Evolutionary conservation across 1,284 basidiomycete genomes (phyloP), one percentile per base, ranked within the genome.

Genomic region (Leccinum pachyderme): DNA sequence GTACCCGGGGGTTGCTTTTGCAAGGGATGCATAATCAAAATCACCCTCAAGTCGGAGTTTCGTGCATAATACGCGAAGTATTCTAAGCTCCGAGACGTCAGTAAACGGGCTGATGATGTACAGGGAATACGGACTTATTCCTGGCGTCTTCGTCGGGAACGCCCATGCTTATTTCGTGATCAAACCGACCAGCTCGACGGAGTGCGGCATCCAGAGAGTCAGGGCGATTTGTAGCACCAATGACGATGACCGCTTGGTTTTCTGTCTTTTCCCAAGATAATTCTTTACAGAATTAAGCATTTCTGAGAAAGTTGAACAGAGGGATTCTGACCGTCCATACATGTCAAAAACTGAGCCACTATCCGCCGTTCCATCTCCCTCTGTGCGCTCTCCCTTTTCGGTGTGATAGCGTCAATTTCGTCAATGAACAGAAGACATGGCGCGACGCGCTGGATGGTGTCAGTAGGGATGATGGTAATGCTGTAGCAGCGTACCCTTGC

Each of bases 351-450:
- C 72, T 99, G 96, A 0, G 95, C 96, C 7, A 99, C 96, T 57
- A 99, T 98, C 7, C 96, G 81, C 43, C 95, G 78, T 67, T 99
- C 96, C 96, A 98, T 99, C 75, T 99, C 96, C 58, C 96, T 77
- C 67, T 96, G 94, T 0, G 96, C 96, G 60, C 91, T 98, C 75
- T 98, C 96, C 58, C 96, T 80, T 74, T 99, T 99, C 0, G 94
- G 94, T 1, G 95, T 98, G 62, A 99, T 97, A 6, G 96, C 94
- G 66, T 99, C 96, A 33, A 99, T 97, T 71, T 98, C 96, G 72
- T 99, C 96, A 49, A 98, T 91, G 74, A 98, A 98, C 4, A 97
- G 73, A 2, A 98, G 75, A 64, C 93, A 95, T 0, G 94, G 95
- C 0, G 95, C 7, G 24, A 90, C 79, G 63, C 89, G 84, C 92